Evolutionary conservation across 2,329 filamentous ascomycete species (phyloP).

Genomic region (Aspergillus hortae): DNA sequence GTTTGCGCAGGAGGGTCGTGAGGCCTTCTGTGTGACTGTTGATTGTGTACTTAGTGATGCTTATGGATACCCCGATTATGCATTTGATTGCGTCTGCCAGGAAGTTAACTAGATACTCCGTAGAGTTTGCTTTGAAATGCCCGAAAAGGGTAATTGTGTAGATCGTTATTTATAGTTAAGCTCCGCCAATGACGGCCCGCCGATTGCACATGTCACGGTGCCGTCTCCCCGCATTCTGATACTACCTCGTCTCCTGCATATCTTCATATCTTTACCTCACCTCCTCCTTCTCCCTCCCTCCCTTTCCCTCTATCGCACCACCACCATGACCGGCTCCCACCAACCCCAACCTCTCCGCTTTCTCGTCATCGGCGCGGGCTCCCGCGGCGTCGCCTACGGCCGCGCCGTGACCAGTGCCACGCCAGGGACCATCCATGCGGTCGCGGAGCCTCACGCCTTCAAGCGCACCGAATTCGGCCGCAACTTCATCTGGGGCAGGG

Average conservation of each 20-base stretch:
- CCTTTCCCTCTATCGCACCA: background rate
- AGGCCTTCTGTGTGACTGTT: background rate
- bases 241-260: background rate
- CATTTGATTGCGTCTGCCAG: background rate
- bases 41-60: background rate
- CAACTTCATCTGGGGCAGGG: conserved; percentile 67
- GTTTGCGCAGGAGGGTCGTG: background rate
- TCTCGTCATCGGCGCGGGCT: conserved; percentile 78
- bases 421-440: conserved; percentile 66
- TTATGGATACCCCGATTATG: conserved; percentile 3
- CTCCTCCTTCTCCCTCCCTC: conserved; percentile 7
- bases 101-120: background rate
- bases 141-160: no score
- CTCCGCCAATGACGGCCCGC: background rate
- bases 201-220: background rate
- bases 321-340: background rate
- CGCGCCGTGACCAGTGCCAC: conserved; percentile 62
- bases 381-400: conserved; percentile 72
- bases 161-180: no score
- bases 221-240: background rate
- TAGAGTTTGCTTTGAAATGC: no score
- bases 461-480: conserved; percentile 70
- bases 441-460: conserved; percentile 76
- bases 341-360: conserved; percentile 52
- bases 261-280: background rate